Conservation (phyloP, 345 rosid genomes). For the Arabidopsis suecica region DNA sequence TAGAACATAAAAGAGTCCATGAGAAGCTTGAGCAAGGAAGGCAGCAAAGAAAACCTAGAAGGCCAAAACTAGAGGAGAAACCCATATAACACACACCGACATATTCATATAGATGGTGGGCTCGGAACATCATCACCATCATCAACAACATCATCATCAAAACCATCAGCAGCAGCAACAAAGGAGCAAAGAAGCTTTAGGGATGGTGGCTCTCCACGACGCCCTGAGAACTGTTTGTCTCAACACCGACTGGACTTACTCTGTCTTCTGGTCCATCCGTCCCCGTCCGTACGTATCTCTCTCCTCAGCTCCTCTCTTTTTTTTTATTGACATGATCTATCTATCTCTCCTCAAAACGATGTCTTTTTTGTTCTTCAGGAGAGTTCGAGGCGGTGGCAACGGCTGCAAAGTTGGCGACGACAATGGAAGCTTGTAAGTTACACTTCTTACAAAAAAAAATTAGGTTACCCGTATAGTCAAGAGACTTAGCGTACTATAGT, state of each 20-base stretch:
- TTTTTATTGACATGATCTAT: neutral
- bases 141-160: slow-evolving; percentile 42
- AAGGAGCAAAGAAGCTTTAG: slow-evolving; percentile 98
- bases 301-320: slow-evolving; percentile 22
- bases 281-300: slow-evolving; percentile 81
- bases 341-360: slow-evolving; percentile 40
- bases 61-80: slow-evolving; percentile 38
- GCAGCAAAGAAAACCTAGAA: slow-evolving; percentile 30
- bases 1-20: slow-evolving; percentile 35
- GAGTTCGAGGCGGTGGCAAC: slow-evolving; percentile 97
- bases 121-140: slow-evolving; percentile 69
- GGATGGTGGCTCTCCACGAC: slow-evolving; percentile 99
- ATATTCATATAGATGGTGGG: slow-evolving; percentile 75
- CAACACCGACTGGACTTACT: slow-evolving; percentile 98
- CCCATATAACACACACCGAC: slow-evolving; percentile 13
- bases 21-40: slow-evolving; percentile 36
- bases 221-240: slow-evolving; percentile 98
- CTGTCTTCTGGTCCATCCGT: slow-evolving; percentile 99
- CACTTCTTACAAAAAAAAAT: neutral
- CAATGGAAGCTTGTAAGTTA: slow-evolving; percentile 96
- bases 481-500: slow-evolving; percentile 14
- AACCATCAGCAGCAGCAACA: slow-evolving; percentile 45
- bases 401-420: slow-evolving; percentile 99
- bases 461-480: slow-evolving; percentile 24
- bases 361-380: slow-evolving; percentile 54